Conservation (phyloP, 495 filamentous ascomycete species). For the Xanthoparmelia taractica region DNA sequence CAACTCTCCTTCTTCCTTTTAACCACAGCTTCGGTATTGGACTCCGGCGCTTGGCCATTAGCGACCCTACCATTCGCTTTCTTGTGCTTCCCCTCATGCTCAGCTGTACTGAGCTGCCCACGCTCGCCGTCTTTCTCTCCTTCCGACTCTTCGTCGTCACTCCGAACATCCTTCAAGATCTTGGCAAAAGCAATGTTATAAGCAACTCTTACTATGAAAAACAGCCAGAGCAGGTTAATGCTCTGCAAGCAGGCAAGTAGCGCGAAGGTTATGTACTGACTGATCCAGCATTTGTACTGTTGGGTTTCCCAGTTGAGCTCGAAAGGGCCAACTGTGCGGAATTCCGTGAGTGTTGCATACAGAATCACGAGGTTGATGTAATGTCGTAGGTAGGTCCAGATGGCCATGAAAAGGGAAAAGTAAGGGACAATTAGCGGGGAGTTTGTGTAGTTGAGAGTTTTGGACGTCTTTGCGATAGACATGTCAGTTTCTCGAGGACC, state of each 20-base stretch:
- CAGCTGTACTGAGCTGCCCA: neutral
- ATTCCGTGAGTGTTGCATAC: constrained; percentile 76
- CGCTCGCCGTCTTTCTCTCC: constrained; percentile 15
- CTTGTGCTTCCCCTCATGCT: neutral
- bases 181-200: constrained; percentile 48
- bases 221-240: constrained; percentile 84
- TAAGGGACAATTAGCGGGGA: constrained; percentile 68
- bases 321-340: constrained; percentile 81
- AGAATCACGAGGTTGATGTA: constrained; percentile 85
- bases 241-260: constrained; percentile 68
- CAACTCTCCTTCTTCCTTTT: constrained; percentile 19
- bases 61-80: constrained; percentile 9
- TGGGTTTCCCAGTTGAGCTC: constrained; percentile 76
- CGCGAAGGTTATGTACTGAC: constrained; percentile 62
- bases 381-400: constrained; percentile 92
- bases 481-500: constrained; percentile 10
- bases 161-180: constrained; percentile 47
- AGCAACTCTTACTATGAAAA: constrained; percentile 68
- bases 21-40: constrained; percentile 11
- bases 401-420: constrained; percentile 71
- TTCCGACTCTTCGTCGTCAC: constrained; percentile 53
- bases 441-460: constrained; percentile 89
- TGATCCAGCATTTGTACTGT: constrained; percentile 75
- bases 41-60: constrained; percentile 14
- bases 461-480: constrained; percentile 61